Evolutionary conservation across 345 rosid species (phyloP).

Genomic region (Trapa incisa): DNA sequence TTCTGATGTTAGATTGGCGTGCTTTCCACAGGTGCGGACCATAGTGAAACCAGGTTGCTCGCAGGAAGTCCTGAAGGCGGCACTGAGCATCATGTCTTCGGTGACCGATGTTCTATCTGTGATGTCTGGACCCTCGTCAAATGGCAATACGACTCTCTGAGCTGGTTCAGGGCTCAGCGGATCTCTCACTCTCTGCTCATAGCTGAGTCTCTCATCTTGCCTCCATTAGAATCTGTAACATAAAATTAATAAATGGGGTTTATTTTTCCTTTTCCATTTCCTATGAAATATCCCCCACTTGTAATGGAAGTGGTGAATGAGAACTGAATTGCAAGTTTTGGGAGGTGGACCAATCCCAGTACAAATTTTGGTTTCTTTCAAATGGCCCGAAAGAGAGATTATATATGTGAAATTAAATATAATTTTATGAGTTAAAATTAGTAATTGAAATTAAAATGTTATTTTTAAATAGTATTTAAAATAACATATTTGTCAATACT

Average conservation of each 20-base stretch:
- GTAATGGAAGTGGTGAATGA: background rate
- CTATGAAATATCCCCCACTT: background rate
- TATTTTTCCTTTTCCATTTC: background rate
- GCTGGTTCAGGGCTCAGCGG: background rate
- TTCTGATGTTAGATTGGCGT: background rate
- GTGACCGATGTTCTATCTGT: conserved; percentile 78
- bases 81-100: conserved; percentile 68
- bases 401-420: too few species aligned
- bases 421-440: too few species aligned
- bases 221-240: background rate
- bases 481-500: too few species aligned
- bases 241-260: background rate
- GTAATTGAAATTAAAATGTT: too few species aligned
- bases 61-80: conserved; percentile 91
- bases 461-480: too few species aligned
- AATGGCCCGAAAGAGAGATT: too few species aligned
- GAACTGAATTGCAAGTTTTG: background rate
- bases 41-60: conserved; percentile 97
- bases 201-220: background rate
- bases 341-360: background rate
- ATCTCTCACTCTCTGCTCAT: background rate
- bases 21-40: conserved; percentile 38
- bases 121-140: conserved; percentile 45
- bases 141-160: conserved; percentile 22
- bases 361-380: background rate